These are phyloP conservation scores for Elsinoe australis DNA, from an alignment of 2,329 filamentous ascomycete species.

Conservation along the genomic window DNA sequence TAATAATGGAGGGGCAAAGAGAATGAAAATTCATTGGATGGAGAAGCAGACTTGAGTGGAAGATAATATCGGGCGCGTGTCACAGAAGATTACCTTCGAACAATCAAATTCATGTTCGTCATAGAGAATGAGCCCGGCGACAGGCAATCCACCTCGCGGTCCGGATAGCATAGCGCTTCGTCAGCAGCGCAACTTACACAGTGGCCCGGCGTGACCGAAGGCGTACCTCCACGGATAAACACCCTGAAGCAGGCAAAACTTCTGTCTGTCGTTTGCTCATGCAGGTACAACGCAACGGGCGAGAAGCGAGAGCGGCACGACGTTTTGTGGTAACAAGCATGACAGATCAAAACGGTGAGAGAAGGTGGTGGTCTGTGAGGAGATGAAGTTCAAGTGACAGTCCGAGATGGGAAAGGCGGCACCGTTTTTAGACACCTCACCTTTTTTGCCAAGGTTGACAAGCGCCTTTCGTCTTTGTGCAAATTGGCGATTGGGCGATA, in stretches of 20 bases:
- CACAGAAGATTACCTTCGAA: no score
- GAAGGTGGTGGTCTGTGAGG: constrained; percentile 12
- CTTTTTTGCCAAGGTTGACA: background rate
- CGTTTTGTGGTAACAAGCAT: constrained; percentile 13
- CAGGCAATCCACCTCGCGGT: no score
- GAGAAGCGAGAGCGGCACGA: constrained; percentile 9
- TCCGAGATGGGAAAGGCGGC: constrained; percentile 6
- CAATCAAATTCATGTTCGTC: no score
- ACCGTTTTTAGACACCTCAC: constrained; percentile 6
- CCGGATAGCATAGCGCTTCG: no score
- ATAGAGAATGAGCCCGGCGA: no score
- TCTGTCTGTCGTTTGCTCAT: background rate
- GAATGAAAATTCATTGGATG: no score
- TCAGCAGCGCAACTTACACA: no score
- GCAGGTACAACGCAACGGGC: constrained; percentile 6
- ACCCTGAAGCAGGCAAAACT: background rate
- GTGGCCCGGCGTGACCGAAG: background rate
- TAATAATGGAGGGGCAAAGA: no score
- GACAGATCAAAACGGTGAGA: constrained; percentile 11
- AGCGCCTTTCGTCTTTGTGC: background rate
- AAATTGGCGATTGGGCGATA: background rate
- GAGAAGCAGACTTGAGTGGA: no score
- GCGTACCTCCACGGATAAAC: background rate
- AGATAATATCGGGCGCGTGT: no score
- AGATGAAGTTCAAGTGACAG: constrained; percentile 13